These are phyloP conservation scores for Candida golubevii DNA, from an alignment of 805 yeast genomes.

Conservation along the genomic window DNA sequence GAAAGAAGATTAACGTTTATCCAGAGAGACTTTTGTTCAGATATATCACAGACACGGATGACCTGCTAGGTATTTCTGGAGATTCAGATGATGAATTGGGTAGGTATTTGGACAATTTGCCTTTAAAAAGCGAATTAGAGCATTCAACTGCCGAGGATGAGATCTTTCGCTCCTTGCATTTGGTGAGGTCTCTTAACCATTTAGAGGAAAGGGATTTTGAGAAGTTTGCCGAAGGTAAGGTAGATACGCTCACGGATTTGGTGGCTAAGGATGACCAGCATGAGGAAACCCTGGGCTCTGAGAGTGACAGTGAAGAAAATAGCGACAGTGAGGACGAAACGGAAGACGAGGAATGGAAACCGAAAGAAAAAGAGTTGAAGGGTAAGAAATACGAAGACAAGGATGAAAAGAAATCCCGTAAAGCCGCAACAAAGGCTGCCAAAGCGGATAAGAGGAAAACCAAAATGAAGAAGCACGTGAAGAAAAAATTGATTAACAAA, in stretches of 20 bases:
- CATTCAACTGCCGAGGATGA: conserved; percentile 70
- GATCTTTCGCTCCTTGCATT: conserved; percentile 74
- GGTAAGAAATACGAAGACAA: conserved; percentile 81
- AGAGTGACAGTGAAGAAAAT: conserved; percentile 27
- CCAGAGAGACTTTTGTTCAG: conserved; percentile 80
- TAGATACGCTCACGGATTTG: conserved; percentile 67
- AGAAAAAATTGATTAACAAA: conserved; percentile 64
- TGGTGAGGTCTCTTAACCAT: conserved; percentile 76
- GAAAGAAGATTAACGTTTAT: conserved; percentile 67
- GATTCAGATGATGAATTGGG: conserved; percentile 42
- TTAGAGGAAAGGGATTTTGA: conserved; percentile 87
- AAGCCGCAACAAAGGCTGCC: conserved; percentile 70
- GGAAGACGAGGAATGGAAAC: conserved; percentile 15
- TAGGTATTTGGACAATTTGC: conserved; percentile 45
- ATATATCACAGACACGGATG: conserved; percentile 56
- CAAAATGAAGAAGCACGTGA: conserved; percentile 78
- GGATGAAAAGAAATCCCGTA: conserved; percentile 70
- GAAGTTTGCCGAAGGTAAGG: conserved; percentile 73
- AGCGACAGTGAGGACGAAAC: conserved; percentile 23
- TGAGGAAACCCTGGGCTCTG: conserved; percentile 15
- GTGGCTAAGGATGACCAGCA: conserved; percentile 29
- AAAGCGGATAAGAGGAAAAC: conserved; percentile 75
- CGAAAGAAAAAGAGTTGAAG: conserved; percentile 36
- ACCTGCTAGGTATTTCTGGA: conserved; percentile 31
- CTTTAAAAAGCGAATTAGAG: conserved; percentile 50